A percentile compares a stretch with the other conserved stretches of the same genome.
phyloP scores from a whole-genome alignment of 2,329 filamentous ascomycete genomes.

The Thyridium curvatum region DNA sequence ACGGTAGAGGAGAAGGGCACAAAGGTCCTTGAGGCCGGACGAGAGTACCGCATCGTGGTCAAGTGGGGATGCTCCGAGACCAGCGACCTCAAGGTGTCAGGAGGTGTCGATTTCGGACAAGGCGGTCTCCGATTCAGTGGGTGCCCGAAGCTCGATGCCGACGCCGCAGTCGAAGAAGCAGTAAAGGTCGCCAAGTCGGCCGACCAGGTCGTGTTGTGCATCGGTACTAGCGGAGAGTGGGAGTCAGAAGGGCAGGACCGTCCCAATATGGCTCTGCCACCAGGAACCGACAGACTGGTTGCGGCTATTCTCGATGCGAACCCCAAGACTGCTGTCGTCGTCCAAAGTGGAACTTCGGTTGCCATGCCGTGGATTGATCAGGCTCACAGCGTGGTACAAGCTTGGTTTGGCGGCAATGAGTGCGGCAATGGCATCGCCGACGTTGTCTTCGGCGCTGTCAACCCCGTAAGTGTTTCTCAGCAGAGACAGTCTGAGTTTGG shows the following conservation, averaged over 20 bases:
- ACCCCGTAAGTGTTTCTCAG: constrained; percentile 33
- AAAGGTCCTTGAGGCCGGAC: constrained; percentile 17
- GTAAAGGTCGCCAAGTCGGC: constrained; percentile 35
- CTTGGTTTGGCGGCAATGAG: constrained; percentile 62
- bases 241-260: constrained; percentile 15
- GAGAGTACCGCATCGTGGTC: constrained; percentile 20
- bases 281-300: constrained; percentile 23
- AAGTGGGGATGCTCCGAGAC: constrained; percentile 10
- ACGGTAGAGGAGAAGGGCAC: constrained; percentile 23
- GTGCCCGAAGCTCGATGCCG: constrained; percentile 5
- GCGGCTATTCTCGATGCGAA: constrained; percentile 46
- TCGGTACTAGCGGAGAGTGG: constrained; percentile 44
- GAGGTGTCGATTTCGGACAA: constrained; percentile 38
- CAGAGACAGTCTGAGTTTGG: constrained; percentile 8
- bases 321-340: constrained; percentile 48
- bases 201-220: constrained; percentile 54
- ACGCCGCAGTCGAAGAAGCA: constrained; percentile 5
- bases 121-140: constrained; percentile 27
- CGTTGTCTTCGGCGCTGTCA: constrained; percentile 53
- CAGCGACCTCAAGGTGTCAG: constrained; percentile 3
- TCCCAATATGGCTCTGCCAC: constrained; percentile 10
- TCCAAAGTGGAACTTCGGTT: constrained; percentile 54
- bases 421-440: constrained; percentile 60
- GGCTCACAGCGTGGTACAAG: constrained; percentile 47
- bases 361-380: constrained; percentile 43